phyloP scores from a whole-genome alignment of 2,329 filamentous ascomycete genomes.

The Claviceps maximensis region DNA sequence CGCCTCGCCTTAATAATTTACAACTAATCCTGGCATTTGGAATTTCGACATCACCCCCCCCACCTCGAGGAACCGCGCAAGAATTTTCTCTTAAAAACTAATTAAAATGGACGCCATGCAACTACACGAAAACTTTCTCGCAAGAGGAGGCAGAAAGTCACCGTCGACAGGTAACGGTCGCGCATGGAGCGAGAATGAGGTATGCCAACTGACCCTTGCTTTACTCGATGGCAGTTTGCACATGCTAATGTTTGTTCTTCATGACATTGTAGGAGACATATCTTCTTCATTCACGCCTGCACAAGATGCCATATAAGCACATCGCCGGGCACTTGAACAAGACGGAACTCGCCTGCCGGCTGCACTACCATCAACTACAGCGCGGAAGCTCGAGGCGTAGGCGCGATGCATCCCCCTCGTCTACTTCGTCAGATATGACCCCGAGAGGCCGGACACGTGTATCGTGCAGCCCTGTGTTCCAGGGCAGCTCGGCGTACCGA shows the following conservation, averaged over 20 bases:
- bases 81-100: too few species aligned
- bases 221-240: background rate
- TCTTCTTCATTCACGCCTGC: slow-evolving; percentile 67
- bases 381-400: slow-evolving; percentile 72
- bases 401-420: slow-evolving; percentile 58
- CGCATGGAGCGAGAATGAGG: slow-evolving; percentile 80
- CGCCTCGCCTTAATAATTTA: slow-evolving; percentile 3
- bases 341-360: slow-evolving; percentile 73
- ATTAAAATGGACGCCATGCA: slow-evolving; percentile 38
- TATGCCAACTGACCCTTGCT: slow-evolving; percentile 24
- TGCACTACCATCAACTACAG: slow-evolving; percentile 78
- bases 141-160: slow-evolving; percentile 55
- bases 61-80: slow-evolving; percentile 14
- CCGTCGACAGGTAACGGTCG: slow-evolving; percentile 61
- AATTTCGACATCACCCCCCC: background rate
- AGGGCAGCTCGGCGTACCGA: slow-evolving; percentile 32
- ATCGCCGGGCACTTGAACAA: slow-evolving; percentile 77
- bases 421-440: slow-evolving; percentile 42
- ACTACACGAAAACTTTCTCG: slow-evolving; percentile 45
- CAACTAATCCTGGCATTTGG: background rate
- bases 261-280: slow-evolving; percentile 53
- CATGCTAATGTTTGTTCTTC: background rate
- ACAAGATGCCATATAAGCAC: slow-evolving; percentile 87
- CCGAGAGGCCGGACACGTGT: slow-evolving; percentile 31
- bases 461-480: slow-evolving; percentile 37